Evolutionary conservation across 768 basidiomycete genomes (phyloP), one percentile per base, ranked within the genome.

Genomic region (Kwoniella bestiolae): DNA sequence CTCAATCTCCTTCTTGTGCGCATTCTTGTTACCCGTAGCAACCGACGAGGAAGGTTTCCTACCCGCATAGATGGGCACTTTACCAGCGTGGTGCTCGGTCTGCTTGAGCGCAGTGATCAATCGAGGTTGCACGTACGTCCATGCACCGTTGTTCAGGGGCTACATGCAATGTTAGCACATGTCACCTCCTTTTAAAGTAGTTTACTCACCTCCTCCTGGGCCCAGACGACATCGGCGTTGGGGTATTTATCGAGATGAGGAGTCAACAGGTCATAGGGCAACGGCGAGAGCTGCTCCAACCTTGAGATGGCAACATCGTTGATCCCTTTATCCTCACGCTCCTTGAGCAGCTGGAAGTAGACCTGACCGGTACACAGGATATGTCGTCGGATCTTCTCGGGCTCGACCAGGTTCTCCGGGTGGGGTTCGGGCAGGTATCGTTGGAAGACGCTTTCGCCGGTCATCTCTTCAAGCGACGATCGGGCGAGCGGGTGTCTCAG

Each of bases 361-460:
- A 98, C 93, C 85, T 99, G 95, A 69, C 94, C 93, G 87, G 89
- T 86, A 84, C 94, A 95, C 49, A 97, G 86, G 76, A 99, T 89
- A 80, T 98, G 94, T 55, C 92, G 86, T 78, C 90, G 88, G 82
- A 98, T 89, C 75, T 94, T 85, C 75, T 96, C 92, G 18, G 93
- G 88, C 11, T 87, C 83, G 56, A 86, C 91, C 66, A 98, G 82
- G 25, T 70, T 70, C 64, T 92, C 89, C 11, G 87, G 85, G 72
- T 90, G 87, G 26, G 86, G 77, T 61, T 99, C 96, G 41, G 94
- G 91, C 56, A 99, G 78, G 83, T 95, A 99, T 59, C 96, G 89
- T 83, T 92, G 86, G 89, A 99, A 99, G 80, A 87, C 83, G 23
- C 91, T 91, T 23, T 96, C 91, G 69, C 88, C 90, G 32, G 86